These are phyloP conservation scores for Omphalotus guepiniiformis DNA, from an alignment of 768 basidiomycete species.

Conservation along the genomic window DNA sequence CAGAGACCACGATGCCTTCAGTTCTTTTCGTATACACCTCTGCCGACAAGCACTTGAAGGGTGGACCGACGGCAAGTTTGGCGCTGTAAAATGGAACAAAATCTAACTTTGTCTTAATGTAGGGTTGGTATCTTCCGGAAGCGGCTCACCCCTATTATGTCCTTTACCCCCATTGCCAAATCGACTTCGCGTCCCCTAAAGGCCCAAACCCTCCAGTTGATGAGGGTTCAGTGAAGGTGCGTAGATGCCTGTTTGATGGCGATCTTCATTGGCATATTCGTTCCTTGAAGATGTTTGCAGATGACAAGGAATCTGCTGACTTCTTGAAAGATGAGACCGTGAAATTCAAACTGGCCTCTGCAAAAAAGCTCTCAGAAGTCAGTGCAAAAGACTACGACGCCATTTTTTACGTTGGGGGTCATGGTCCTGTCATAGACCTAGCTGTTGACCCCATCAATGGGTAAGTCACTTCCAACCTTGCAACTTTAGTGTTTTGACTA, in stretches of 20 bases:
- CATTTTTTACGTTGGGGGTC: slow-evolving; percentile 77
- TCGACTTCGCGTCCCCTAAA: slow-evolving; percentile 57
- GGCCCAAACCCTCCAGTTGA: slow-evolving; percentile 74
- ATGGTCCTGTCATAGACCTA: slow-evolving; percentile 74
- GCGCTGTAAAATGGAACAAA: background rate
- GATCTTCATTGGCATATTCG: background rate
- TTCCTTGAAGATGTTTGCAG: slow-evolving; percentile 37
- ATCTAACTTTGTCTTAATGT: background rate
- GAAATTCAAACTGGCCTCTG: slow-evolving; percentile 45
- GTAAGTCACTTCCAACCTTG: too few relatives aligned
- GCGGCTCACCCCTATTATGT: slow-evolving; percentile 69
- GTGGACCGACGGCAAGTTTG: slow-evolving; percentile 42
- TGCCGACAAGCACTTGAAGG: slow-evolving; percentile 50
- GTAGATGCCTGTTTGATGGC: background rate
- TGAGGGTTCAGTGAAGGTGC: slow-evolving; percentile 46
- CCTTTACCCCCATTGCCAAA: slow-evolving; percentile 42
- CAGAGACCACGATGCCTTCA: slow-evolving; percentile 33
- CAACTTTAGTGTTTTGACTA: too few relatives aligned
- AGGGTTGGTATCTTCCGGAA: slow-evolving; percentile 81
- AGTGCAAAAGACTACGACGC: slow-evolving; percentile 60
- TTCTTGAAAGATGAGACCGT: slow-evolving; percentile 58
- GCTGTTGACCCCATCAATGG: slow-evolving; percentile 45
- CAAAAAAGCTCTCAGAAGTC: slow-evolving; percentile 61
- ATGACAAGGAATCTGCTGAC: slow-evolving; percentile 48
- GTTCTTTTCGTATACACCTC: slow-evolving; percentile 79